A percentile compares a stretch with the other conserved stretches of the same genome.
Evolutionary conservation across 1,284 basidiomycete species (phyloP).

Genomic region (Marasmius sp.): DNA sequence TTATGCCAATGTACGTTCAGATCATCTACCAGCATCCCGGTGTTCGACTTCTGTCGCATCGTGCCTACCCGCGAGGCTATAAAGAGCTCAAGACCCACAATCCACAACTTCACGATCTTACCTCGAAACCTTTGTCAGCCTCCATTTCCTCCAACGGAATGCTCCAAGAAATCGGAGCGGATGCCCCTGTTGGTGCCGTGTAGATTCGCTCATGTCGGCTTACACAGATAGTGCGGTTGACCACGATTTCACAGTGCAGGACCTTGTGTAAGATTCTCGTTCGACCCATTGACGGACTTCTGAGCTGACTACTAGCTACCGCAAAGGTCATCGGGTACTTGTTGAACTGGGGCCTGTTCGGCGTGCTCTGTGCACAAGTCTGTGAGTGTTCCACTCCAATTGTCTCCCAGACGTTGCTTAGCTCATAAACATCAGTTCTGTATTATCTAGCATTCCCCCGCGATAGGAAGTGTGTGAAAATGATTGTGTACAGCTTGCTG

Average conservation of each 20-base stretch:
- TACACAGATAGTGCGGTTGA: too few relatives aligned
- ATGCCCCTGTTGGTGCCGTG: too few relatives aligned
- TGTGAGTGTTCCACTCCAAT: constrained; percentile 15
- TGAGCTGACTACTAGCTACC: not conserved
- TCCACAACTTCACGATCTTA: too few relatives aligned
- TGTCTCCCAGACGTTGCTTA: not conserved
- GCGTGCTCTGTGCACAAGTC: constrained; percentile 22
- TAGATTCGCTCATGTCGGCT: too few relatives aligned
- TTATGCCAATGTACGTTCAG: too few relatives aligned
- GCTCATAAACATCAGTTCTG: constrained; percentile 13
- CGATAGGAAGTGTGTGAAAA: constrained; percentile 18
- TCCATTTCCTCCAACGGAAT: too few relatives aligned
- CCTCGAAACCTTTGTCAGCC: too few relatives aligned
- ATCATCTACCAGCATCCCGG: too few relatives aligned
- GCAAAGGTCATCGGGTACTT: constrained; percentile 21
- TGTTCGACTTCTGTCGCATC: too few relatives aligned
- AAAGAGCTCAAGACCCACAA: too few relatives aligned
- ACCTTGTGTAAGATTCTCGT: not conserved
- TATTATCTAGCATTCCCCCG: constrained; percentile 23
- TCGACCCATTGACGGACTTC: not conserved
- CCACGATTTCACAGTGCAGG: not conserved
- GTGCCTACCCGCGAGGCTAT: too few relatives aligned
- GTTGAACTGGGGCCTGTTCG: constrained; percentile 22
- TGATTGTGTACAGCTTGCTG: constrained; percentile 21
- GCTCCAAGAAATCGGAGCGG: too few relatives aligned